Evolutionary conservation across 2,329 filamentous ascomycete species (phyloP).

Genomic region (Ophiostoma sp.): DNA sequence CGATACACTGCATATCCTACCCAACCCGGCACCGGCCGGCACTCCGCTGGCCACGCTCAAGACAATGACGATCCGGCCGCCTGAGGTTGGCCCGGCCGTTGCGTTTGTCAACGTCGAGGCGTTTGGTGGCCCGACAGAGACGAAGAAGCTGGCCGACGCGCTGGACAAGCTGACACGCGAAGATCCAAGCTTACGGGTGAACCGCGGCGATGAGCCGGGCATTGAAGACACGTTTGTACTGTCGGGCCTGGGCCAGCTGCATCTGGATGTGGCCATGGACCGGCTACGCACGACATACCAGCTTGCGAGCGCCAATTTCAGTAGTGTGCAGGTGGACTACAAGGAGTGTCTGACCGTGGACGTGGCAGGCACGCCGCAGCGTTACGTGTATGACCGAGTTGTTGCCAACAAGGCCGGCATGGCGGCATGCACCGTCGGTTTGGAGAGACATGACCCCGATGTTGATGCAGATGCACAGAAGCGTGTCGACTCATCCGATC

Average conservation of each 20-base stretch:
- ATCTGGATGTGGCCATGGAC: conserved; percentile 88
- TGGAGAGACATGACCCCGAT: conserved; percentile 53
- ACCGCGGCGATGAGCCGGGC: conserved; percentile 71
- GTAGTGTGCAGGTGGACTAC: conserved; percentile 91
- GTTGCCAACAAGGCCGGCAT: conserved; percentile 75
- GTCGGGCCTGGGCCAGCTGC: conserved; percentile 93
- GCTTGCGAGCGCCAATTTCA: conserved; percentile 70
- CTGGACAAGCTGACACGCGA: conserved; percentile 77
- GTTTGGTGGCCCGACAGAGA: conserved; percentile 53
- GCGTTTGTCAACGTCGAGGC: conserved; percentile 94
- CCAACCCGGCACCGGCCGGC: conserved; percentile 42
- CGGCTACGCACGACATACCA: conserved; percentile 85
- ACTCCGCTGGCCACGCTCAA: conserved; percentile 64
- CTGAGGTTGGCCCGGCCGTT: conserved; percentile 84
- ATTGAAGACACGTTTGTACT: conserved; percentile 73
- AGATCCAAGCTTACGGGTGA: conserved; percentile 85
- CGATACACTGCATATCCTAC: conserved; percentile 78
- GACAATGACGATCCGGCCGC: conserved; percentile 76
- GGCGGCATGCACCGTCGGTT: conserved; percentile 64
- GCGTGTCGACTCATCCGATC: background rate
- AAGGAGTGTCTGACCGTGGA: conserved; percentile 67
- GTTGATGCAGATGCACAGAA: background rate
- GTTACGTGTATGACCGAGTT: conserved; percentile 67
- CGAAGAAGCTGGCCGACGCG: conserved; percentile 69
- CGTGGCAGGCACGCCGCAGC: conserved; percentile 44